Evolutionary conservation across 1,284 basidiomycete species (phyloP).

Genomic region (Kalmanozyma brasiliensis): DNA sequence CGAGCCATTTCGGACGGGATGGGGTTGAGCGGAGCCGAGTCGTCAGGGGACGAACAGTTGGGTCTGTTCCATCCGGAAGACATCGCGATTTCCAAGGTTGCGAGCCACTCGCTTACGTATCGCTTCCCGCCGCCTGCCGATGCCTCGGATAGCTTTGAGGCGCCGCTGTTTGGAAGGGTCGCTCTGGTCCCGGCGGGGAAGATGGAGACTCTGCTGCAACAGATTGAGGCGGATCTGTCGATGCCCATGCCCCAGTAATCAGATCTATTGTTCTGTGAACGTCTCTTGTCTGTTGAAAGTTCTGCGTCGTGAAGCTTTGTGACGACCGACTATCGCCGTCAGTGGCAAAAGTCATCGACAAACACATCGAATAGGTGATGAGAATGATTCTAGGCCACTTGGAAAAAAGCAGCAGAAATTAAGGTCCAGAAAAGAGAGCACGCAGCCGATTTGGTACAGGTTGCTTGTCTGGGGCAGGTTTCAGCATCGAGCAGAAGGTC

Average conservation of each 20-base stretch:
- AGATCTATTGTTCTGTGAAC: too few relatives aligned
- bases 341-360: too few relatives aligned
- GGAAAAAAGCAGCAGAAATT: too few relatives aligned
- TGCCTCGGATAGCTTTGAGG: constrained; percentile 60
- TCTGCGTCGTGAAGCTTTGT: too few relatives aligned
- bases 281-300: too few relatives aligned
- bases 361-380: too few relatives aligned
- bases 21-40: constrained; percentile 11
- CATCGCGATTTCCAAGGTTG: constrained; percentile 53
- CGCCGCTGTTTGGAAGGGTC: constrained; percentile 61
- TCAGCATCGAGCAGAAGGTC: too few relatives aligned
- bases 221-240: constrained; percentile 38
- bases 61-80: constrained; percentile 66
- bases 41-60: constrained; percentile 47
- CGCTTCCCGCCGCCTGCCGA: constrained; percentile 63
- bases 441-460: too few relatives aligned
- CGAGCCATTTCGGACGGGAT: constrained; percentile 39
- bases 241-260: constrained; percentile 23
- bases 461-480: too few relatives aligned
- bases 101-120: constrained; percentile 56
- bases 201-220: constrained; percentile 38
- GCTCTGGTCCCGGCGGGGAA: constrained; percentile 51
- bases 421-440: too few relatives aligned
- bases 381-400: too few relatives aligned
- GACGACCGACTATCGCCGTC: too few relatives aligned